Evolutionary conservation across 2,329 filamentous ascomycete genomes (phyloP).

Genomic region (Ophiostoma ulmi): DNA sequence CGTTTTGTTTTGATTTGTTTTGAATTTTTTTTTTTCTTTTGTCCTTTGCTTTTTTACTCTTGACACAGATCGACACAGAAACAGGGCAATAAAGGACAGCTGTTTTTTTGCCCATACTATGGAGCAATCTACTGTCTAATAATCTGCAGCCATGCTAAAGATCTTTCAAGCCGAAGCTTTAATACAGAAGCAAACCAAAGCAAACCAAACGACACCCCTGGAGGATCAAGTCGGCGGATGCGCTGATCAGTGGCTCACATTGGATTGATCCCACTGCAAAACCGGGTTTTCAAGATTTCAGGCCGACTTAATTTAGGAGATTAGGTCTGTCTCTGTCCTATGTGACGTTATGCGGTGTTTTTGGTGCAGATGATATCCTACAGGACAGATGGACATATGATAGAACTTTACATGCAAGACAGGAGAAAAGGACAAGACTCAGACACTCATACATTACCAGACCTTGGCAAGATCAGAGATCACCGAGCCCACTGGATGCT

Average conservation of each 20-base stretch:
- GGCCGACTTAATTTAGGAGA: conserved; percentile 1
- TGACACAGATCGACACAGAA: not conserved
- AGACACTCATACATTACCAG: not conserved
- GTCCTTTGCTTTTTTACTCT: no score
- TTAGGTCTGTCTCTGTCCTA: not conserved
- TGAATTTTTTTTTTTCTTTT: not conserved
- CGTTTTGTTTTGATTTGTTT: not conserved
- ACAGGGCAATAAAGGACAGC: conserved; percentile 2
- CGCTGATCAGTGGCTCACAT: conserved; percentile 11
- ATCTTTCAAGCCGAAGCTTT: not conserved
- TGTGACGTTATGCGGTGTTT: conserved; percentile 3
- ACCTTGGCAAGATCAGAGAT: not conserved
- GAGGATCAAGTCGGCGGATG: not conserved
- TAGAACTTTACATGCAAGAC: not conserved
- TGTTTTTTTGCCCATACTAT: not conserved
- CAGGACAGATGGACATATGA: not conserved
- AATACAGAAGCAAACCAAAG: not conserved
- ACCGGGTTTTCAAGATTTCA: conserved; percentile 9
- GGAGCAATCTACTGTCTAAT: no score
- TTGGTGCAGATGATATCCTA: not conserved
- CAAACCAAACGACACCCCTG: not conserved
- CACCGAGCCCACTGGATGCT: not conserved
- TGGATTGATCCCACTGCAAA: conserved; percentile 1
- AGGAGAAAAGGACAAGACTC: not conserved
- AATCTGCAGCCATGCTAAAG: not conserved